Base-by-base conservation (phyloP, 2,329 filamentous ascomycete genomes). In the Elsinoe necatrix region DNA sequence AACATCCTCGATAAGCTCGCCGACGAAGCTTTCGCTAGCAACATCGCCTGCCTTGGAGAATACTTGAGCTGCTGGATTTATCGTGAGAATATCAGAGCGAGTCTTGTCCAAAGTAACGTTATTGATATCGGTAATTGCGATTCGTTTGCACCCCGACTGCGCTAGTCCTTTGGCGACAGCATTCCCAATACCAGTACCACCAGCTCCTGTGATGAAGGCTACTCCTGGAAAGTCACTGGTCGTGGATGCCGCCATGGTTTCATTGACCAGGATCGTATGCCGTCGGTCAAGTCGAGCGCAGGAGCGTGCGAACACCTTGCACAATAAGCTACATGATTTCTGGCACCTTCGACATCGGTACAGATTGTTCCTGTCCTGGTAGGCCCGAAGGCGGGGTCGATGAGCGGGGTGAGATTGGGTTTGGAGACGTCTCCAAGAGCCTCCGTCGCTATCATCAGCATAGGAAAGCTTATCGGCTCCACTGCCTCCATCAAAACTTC, bases 151-250 rank as follows among this genome's bases (percentile, higher is more conserved):
- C 45, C 75, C 75, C 63, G 76, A 74, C 7, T 61, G 63, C 1
- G 71, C 73, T 60, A 78, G 77, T 0, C 75, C 72, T 14, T 73
- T 60, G 16, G 75, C 73, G 14, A 69, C 70, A 41, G 71, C 71
- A 37, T 71, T 68, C 9, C 73, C 73, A 56, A 76, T 76, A 14
- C 73, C 73, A 75, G 52, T 16, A 48, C 29, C 54, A 6, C 43
- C 67, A 1, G 67, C 66, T n/a, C 68, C 68, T 20, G 66, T 68
- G 20, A 70, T 59, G 14, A 69, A 59, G 18, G 66, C 68, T 1
- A 69, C 68, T 27, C 67, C 67, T 14, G 66, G 63, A 37, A 63
- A 69, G 9, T 52, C 48, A 11, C 20, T 37, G 7, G 31, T 21
- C 6, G 27, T 18, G 14, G 45, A 50, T 16, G 45, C 25, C 45